These are phyloP conservation scores for Chlamydomonas asymmetrica DNA, from an alignment of 139 green algal genomes.

Conservation along the genomic window DNA sequence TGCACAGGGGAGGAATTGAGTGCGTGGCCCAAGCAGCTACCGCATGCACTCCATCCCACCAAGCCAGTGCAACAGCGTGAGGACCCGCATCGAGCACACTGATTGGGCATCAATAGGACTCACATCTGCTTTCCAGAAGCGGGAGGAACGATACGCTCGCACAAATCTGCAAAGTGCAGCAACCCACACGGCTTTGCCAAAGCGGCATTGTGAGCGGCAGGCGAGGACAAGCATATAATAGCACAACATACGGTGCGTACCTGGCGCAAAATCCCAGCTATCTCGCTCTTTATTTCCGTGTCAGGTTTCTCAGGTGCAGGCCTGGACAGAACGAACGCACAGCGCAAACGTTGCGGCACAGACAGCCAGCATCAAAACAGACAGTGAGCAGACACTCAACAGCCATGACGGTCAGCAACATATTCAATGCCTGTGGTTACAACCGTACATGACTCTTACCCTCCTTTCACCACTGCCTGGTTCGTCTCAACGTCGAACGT, in stretches of 20 bases:
- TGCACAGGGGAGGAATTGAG: too few relatives aligned
- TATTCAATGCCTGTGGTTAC: neutral
- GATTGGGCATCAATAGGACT: constrained; percentile 42
- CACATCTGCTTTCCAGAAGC: constrained; percentile 84
- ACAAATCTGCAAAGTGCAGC: constrained; percentile 81
- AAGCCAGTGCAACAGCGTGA: neutral
- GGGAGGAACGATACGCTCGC: constrained; percentile 94
- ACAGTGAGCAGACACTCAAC: neutral
- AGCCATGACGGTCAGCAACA: neutral
- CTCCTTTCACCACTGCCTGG: constrained; percentile 54
- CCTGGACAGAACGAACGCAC: constrained; percentile 29
- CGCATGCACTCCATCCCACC: too few relatives aligned
- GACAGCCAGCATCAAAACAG: neutral
- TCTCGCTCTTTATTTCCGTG: constrained; percentile 85
- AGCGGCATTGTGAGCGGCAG: too few relatives aligned
- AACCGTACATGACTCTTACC: constrained; percentile 35
- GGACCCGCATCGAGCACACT: neutral
- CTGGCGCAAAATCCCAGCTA: constrained; percentile 92
- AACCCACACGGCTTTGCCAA: neutral
- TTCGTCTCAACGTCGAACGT: constrained; percentile 95
- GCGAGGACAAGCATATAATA: neutral
- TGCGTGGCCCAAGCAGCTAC: too few relatives aligned
- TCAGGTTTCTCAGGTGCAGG: constrained; percentile 75
- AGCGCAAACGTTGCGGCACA: neutral
- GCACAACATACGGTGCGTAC: too few relatives aligned